A percentile compares a stretch with the other conserved stretches of the same genome.
Evolutionary conservation across 768 basidiomycete genomes (phyloP).

Genomic region (Termitomyces sp.): DNA sequence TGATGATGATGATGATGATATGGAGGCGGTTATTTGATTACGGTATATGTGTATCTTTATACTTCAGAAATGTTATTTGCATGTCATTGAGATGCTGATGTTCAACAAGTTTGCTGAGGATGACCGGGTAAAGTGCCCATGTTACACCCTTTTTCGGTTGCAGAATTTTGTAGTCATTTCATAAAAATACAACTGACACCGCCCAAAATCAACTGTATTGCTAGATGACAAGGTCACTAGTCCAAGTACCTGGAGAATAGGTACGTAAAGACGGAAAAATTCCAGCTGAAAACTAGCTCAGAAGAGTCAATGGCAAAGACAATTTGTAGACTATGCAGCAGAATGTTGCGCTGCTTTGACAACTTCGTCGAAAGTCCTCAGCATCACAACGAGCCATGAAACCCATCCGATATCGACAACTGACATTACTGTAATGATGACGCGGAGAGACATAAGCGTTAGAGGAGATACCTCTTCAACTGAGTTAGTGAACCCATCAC

Average conservation of each 20-base stretch:
- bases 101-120: too few species aligned
- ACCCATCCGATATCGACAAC: not conserved
- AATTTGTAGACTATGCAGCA: too few species aligned
- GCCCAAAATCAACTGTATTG: too few species aligned
- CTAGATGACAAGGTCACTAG: too few species aligned
- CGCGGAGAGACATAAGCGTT: not conserved
- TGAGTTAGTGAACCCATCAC: not conserved
- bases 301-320: too few species aligned
- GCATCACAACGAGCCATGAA: not conserved
- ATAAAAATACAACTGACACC: too few species aligned
- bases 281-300: too few species aligned
- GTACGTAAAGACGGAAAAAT: too few species aligned
- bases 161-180: too few species aligned
- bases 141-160: too few species aligned
- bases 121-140: too few species aligned
- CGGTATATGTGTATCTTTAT: not conserved
- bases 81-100: not conserved
- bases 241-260: too few species aligned
- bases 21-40: conserved; percentile 36
- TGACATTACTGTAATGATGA: not conserved
- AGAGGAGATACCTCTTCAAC: not conserved
- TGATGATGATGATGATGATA: conserved; percentile 36
- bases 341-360: not conserved
- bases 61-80: not conserved
- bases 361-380: not conserved